Evolutionary conservation across 371 early-diverging fungal genomes (phyloP), one percentile per base, ranked within the genome.

Genomic region (Mortierella sp.): DNA sequence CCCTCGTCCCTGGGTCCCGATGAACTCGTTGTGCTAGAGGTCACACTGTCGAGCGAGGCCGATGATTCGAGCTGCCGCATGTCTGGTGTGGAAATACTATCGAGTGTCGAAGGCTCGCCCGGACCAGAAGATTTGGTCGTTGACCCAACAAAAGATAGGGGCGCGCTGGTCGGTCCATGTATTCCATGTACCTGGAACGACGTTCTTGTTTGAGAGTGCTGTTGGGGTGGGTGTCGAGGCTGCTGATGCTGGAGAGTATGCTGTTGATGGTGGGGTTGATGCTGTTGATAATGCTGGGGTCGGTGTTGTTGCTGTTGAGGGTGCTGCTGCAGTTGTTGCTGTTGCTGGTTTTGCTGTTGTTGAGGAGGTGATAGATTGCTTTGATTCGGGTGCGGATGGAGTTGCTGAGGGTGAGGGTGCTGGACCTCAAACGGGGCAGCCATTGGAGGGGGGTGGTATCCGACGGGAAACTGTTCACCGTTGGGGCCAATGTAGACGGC

Each of bases 401-500:
- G 71, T 16, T 74, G 71, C 31, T 61, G 71, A 22, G 53, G 70
- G 16, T 65, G 68, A 11, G 67, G 74, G 44, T 71, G 71, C 1
- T 71, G 75, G 24, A 68, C 75, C 16, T 81, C 73, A 52, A 64
- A 65, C 13, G 61, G 64, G 10, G 73, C 34, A 22, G 71, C 55
- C 75, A 79, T 79, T 26, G 71, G 79, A 26, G 75, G 71, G 22
- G 71, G 71, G 40, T 74, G 65, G 40, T 78, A 78, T 65, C 79
- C 79, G 31, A 70, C 55, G 19, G 75, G 75, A 40, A 79, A 67
- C 64, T 79, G 79, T 31, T 79, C 79, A 24, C 79, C 79, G 68
- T 79, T 79, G 26, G 79, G 79, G n/a, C 79, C 79, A 47, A 79
- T 71, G 50, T 71, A 79, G 64, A 79, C 74, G 11, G 79, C 75